Evolutionary conservation across 257 asterid species (phyloP).

Genomic region (Fraxinus quadrangulata): DNA sequence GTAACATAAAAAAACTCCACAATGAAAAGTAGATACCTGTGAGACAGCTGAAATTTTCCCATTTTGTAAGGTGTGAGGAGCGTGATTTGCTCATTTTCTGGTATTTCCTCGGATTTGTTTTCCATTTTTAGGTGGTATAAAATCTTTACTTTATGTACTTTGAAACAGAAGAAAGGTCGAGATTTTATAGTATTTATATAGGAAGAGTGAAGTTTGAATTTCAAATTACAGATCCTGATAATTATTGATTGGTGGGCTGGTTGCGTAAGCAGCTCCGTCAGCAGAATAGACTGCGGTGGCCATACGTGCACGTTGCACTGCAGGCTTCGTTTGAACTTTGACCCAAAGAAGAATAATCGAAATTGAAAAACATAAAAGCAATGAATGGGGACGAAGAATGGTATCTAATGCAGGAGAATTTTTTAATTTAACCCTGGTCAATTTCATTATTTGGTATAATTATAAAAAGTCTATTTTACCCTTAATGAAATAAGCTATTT

Average conservation of each 20-base stretch:
- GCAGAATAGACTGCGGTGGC: neutral
- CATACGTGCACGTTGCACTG: too few species aligned
- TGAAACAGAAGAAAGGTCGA: neutral
- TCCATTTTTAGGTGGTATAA: constrained; percentile 14
- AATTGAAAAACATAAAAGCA: too few species aligned
- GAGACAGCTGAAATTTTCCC: constrained; percentile 34
- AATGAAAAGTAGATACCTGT: constrained; percentile 25
- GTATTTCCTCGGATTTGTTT: constrained; percentile 11
- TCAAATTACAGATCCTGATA: neutral
- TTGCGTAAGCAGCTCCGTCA: neutral
- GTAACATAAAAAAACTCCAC: neutral
- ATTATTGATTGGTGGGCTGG: neutral
- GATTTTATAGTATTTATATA: constrained; percentile 9
- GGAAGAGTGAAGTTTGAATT: neutral
- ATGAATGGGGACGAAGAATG: too few species aligned
- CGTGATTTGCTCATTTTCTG: constrained; percentile 1
- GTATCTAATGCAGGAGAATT: too few species aligned
- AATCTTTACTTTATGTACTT: neutral
- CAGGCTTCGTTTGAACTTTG: too few species aligned
- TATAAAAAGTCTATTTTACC: too few species aligned
- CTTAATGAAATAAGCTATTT: too few species aligned
- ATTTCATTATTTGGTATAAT: too few species aligned
- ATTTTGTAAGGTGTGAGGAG: constrained; percentile 37
- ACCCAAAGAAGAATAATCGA: too few species aligned
- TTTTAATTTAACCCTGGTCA: too few species aligned